Conservation (phyloP, 208 protist species). For the Herpetomonas samuelpessoai region DNA sequence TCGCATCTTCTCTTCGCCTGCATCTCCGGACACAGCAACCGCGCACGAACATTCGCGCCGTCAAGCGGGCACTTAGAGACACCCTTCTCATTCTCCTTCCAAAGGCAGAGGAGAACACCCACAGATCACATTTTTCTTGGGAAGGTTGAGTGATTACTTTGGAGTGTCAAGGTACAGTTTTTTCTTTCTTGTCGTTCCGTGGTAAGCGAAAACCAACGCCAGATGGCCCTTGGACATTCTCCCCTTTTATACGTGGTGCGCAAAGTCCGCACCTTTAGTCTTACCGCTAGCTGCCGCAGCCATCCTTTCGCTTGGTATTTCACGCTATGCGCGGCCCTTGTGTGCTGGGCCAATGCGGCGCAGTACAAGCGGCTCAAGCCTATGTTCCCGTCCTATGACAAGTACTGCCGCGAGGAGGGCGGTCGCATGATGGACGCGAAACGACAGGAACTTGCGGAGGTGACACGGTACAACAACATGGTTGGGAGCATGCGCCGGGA, state of each 20-base stretch:
- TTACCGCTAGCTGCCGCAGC: constrained; percentile 46
- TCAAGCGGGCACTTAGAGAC: no score
- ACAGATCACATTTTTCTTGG: no score
- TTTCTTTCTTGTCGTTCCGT: no score
- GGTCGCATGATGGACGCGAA: constrained; percentile 72
- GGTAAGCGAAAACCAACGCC: no score
- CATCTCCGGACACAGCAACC: no score
- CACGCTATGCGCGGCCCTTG: constrained; percentile 35
- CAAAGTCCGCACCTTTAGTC: constrained; percentile 47
- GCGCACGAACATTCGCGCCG: no score
- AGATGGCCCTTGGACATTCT: no score
- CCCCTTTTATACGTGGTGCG: constrained; percentile 27
- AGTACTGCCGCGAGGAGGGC: constrained; percentile 51
- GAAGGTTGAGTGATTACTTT: no score
- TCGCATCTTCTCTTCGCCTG: no score
- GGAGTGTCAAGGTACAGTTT: no score
- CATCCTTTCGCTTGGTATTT: constrained; percentile 61
- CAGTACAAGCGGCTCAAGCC: constrained; percentile 67
- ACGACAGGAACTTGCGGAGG: constrained; percentile 70
- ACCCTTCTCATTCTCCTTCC: no score
- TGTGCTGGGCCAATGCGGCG: constrained; percentile 70
- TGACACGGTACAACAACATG: constrained; percentile 80
- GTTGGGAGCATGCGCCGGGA: constrained; percentile 68
- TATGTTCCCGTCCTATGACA: constrained; percentile 70
- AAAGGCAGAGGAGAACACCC: no score